Base-by-base conservation (phyloP, 441 rosid genomes). In the Adansonia gregorii region DNA sequence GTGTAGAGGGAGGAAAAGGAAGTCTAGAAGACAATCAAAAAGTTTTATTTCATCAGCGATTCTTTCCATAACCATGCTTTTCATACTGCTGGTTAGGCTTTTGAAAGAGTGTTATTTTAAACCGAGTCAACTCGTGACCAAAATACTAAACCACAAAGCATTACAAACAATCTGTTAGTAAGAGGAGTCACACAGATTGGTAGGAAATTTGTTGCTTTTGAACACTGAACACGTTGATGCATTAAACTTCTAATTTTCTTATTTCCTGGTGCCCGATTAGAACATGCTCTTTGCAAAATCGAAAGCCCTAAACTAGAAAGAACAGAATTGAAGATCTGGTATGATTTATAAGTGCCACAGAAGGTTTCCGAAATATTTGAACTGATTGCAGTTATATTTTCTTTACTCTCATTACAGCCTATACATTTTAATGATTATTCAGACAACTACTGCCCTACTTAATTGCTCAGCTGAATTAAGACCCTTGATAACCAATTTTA, bases 11-110 rank as follows among this genome's bases (percentile, higher is more conserved):
- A 80, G 86, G 73, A 79, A 78, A 1, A 79, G 31, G 78, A 84
- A 78, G 68, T 67, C 12, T 48, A 70, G 27, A 73, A 52, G 71
- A 65, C 58, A 22, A 75, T 72, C 78, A 59, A 84, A 74, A 58
- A 76, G 72, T 81, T 82, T 64, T 22, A 70, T 52, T 56, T 77
- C 69, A 48, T 10, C 56, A n/a, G 87, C 84, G 77, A 86, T 85
- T 84, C 79, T 52, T 76, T 79, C 35, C 73, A 24, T 56, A 60
- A 76, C 78, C 22, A 68, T 76, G 19, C 5, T 75, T 75, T 49
- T 59, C 55, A 69, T 45, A 22, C 9, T 73, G 56, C 11, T 43
- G 63, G 41, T 58, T 19, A 46, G 68, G 2, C 68, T 77, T 67
- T 55, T 49, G 2, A 27, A 14, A 45, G 43, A 14, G 20, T 73